phyloP scores from a whole-genome alignment of 2,329 filamentous ascomycete genomes.

The Zasmidium citrigriseum region DNA sequence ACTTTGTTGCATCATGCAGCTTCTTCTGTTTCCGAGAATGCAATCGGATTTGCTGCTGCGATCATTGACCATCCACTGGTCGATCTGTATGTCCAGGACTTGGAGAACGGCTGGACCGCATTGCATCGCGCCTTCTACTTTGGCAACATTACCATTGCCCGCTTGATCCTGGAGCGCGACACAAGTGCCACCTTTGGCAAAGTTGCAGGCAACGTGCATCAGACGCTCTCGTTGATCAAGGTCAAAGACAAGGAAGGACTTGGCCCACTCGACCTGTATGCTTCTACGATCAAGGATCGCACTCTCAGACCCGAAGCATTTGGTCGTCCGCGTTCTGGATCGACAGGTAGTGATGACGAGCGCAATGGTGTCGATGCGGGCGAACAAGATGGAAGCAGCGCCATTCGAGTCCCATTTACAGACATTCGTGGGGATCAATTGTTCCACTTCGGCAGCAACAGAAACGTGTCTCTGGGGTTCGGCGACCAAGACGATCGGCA shows the following conservation, averaged over 20 bases:
- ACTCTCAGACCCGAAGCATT: constrained; percentile 52
- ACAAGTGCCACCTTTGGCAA: constrained; percentile 65
- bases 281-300: constrained; percentile 79
- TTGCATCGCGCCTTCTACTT: constrained; percentile 88
- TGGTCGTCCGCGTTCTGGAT: constrained; percentile 34
- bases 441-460: constrained; percentile 94
- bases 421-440: constrained; percentile 74
- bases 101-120: constrained; percentile 93
- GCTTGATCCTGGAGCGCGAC: constrained; percentile 78
- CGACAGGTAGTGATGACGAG: constrained; percentile 49
- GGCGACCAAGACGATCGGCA: constrained; percentile 96
- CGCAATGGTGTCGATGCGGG: constrained; percentile 51
- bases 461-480: constrained; percentile 87
- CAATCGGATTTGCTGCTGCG: constrained; percentile 72
- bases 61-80: constrained; percentile 79
- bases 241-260: constrained; percentile 95
- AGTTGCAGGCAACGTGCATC: constrained; percentile 59
- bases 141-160: constrained; percentile 84
- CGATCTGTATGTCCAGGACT: constrained; percentile 84
- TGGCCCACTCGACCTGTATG: constrained; percentile 91
- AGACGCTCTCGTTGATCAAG: constrained; percentile 78
- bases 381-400: constrained; percentile 44
- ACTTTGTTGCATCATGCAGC: constrained; percentile 84
- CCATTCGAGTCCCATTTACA: constrained; percentile 21
- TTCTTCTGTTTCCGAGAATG: constrained; percentile 69